These are phyloP conservation scores for Aspergillus neoniger DNA, from an alignment of 2,329 filamentous ascomycete species.

Conservation along the genomic window DNA sequence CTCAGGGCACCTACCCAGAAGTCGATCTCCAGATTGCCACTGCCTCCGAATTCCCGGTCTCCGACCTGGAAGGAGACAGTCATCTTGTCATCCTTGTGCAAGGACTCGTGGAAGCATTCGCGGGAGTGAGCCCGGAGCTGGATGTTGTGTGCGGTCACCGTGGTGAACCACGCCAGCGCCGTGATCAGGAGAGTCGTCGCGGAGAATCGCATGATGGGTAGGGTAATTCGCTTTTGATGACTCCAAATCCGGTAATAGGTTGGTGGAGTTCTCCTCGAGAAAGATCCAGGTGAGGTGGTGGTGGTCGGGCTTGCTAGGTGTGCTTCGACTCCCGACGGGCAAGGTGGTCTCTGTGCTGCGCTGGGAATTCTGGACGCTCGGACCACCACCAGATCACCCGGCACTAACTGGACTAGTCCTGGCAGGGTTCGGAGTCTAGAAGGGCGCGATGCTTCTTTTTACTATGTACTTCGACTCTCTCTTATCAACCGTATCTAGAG, in stretches of 20 bases:
- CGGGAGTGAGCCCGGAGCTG: conserved; percentile 87
- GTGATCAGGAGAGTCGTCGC: conserved; percentile 49
- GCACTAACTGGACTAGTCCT: background rate
- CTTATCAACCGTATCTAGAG: no score
- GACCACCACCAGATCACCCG: conserved; percentile 30
- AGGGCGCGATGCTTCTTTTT: background rate
- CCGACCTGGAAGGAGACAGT: conserved; percentile 98
- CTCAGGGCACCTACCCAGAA: conserved; percentile 78
- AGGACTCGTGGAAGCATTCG: conserved; percentile 95
- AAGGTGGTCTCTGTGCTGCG: conserved; percentile 34
- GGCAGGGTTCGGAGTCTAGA: background rate
- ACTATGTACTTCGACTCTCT: background rate
- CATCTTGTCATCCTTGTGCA: conserved; percentile 96
- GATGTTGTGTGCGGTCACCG: conserved; percentile 85
- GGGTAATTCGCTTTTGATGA: background rate
- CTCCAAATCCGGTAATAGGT: background rate
- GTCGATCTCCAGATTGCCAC: conserved; percentile 93
- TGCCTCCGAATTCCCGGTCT: conserved; percentile 91
- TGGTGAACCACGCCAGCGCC: conserved; percentile 59
- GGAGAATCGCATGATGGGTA: conserved; percentile 44
- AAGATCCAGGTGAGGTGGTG: conserved; percentile 15
- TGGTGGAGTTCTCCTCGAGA: background rate
- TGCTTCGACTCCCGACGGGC: conserved; percentile 28
- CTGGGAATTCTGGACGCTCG: conserved; percentile 37
- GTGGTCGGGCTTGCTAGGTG: conserved; percentile 10